Percentiles rank a stretch among this genome's conserved stretches.
These are phyloP conservation scores for Vinca major DNA, from an alignment of 305 asterid species.

Conservation along the genomic window DNA sequence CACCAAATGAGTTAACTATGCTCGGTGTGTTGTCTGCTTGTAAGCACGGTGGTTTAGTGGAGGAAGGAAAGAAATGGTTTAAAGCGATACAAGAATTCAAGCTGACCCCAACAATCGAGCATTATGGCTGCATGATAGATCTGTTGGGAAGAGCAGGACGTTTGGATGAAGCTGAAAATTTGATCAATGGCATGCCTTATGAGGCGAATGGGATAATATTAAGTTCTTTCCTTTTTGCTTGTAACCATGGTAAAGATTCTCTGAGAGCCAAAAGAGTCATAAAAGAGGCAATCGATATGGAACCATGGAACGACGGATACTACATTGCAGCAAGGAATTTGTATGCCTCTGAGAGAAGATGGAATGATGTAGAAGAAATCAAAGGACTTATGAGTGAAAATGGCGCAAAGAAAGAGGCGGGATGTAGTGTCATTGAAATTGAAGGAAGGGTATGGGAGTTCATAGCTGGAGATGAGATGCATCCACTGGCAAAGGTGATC, in stretches of 20 bases:
- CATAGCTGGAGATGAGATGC: conserved; percentile 48
- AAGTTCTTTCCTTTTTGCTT: conserved; percentile 75
- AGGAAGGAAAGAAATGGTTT: conserved; percentile 80
- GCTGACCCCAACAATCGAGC: conserved; percentile 57
- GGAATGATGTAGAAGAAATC: conserved; percentile 69
- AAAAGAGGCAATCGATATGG: conserved; percentile 52
- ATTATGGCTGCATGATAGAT: conserved; percentile 78
- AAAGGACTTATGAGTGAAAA: conserved; percentile 51
- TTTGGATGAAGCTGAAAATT: conserved; percentile 62
- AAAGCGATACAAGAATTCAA: conserved; percentile 44
- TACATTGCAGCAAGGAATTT: conserved; percentile 78
- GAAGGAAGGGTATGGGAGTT: conserved; percentile 50
- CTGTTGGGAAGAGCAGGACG: conserved; percentile 76
- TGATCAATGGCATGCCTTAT: conserved; percentile 70
- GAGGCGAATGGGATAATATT: conserved; percentile 69
- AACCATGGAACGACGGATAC: conserved; percentile 69
- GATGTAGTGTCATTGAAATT: conserved; percentile 64
- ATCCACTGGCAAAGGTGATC: conserved; percentile 35
- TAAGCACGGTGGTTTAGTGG: conserved; percentile 78
- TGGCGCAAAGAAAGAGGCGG: conserved; percentile 79
- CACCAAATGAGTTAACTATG: conserved; percentile 61
- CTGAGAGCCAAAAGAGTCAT: conserved; percentile 60
- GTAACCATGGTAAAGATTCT: conserved; percentile 63
- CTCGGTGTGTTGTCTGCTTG: conserved; percentile 85
- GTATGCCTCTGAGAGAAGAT: conserved; percentile 80